Percentiles rank a stretch among this genome's conserved stretches.
Conservation (phyloP, 164 flowering plant species). For the Warburgia ugandensis region DNA sequence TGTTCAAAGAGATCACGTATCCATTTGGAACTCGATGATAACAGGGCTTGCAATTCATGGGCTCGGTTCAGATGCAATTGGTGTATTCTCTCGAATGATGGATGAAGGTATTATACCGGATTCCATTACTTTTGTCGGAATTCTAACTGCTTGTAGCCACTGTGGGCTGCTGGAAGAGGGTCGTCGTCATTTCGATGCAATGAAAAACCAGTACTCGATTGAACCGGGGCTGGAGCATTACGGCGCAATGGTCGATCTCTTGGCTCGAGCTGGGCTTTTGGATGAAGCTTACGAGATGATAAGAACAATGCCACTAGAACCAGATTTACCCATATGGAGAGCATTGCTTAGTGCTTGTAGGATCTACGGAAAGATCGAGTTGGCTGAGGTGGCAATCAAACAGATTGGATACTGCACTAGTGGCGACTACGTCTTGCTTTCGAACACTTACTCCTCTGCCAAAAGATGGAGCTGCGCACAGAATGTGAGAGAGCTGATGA, state of each 20-base stretch:
- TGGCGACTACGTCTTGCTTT: constrained; percentile 71
- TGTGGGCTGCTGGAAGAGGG: constrained; percentile 60
- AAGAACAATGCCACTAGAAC: constrained; percentile 51
- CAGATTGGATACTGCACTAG: constrained; percentile 41
- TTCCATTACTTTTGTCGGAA: constrained; percentile 20
- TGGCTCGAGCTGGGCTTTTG: constrained; percentile 59
- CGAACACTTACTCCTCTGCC: constrained; percentile 59
- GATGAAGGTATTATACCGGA: constrained; percentile 15
- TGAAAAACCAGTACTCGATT: constrained; percentile 38
- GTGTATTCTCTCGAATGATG: constrained; percentile 27
- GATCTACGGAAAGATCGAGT: constrained; percentile 31
- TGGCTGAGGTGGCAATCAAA: constrained; percentile 47
- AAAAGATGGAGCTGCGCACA: constrained; percentile 57
- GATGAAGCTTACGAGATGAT: constrained; percentile 58
- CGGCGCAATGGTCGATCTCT: constrained; percentile 74
- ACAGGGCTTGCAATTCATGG: constrained; percentile 75
- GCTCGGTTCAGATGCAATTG: constrained; percentile 53
- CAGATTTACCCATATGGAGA: constrained; percentile 69
- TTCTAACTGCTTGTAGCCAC: constrained; percentile 64
- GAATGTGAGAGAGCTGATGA: constrained; percentile 54
- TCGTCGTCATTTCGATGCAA: constrained; percentile 34
- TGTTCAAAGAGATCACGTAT: constrained; percentile 31
- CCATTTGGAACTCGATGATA: constrained; percentile 74
- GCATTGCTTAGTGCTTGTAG: constrained; percentile 68
- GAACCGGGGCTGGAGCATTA: constrained; percentile 67